phyloP scores from a whole-genome alignment of 306 rosid species.

The Gastrolobium villosum region DNA sequence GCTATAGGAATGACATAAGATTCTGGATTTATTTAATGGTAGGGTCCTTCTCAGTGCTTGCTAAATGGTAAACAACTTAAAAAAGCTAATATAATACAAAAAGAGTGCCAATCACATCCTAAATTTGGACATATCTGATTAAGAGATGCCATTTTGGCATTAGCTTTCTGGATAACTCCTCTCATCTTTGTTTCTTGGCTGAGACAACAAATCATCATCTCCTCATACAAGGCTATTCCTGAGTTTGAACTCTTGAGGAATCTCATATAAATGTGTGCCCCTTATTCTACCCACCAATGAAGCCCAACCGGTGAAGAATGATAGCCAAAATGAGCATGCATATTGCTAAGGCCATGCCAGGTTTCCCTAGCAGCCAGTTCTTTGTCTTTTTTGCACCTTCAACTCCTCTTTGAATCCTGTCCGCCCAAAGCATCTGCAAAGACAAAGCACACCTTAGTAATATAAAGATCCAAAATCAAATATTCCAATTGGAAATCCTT shows the following conservation, averaged over 20 bases:
- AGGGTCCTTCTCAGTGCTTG: slow-evolving; percentile 25
- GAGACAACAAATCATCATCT: slow-evolving; percentile 32
- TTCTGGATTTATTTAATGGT: slow-evolving; percentile 17
- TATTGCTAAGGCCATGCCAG: slow-evolving; percentile 83
- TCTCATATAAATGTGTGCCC: slow-evolving; percentile 7
- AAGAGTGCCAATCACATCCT: slow-evolving; percentile 38
- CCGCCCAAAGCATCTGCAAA: slow-evolving; percentile 95
- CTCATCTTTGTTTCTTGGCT: slow-evolving; percentile 29
- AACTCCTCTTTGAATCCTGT: slow-evolving; percentile 81
- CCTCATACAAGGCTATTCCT: slow-evolving; percentile 20
- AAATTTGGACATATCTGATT: slow-evolving; percentile 39
- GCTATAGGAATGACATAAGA: slow-evolving; percentile 24
- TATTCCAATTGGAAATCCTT: not conserved
- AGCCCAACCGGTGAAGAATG: slow-evolving; percentile 83
- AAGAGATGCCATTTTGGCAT: slow-evolving; percentile 48
- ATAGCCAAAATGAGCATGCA: slow-evolving; percentile 87
- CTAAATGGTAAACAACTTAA: slow-evolving; percentile 38
- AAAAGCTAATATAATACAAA: slow-evolving; percentile 37
- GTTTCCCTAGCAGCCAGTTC: slow-evolving; percentile 87
- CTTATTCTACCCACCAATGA: slow-evolving; percentile 77
- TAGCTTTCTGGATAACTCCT: slow-evolving; percentile 42
- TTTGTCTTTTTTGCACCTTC: slow-evolving; percentile 86
- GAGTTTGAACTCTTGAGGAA: slow-evolving; percentile 39
- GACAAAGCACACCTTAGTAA: slow-evolving; percentile 39
- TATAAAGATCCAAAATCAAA: not conserved